Evolutionary conservation across 352 stramenopile genomes (phyloP).

Genomic region (Thalassiosira oceanica): DNA sequence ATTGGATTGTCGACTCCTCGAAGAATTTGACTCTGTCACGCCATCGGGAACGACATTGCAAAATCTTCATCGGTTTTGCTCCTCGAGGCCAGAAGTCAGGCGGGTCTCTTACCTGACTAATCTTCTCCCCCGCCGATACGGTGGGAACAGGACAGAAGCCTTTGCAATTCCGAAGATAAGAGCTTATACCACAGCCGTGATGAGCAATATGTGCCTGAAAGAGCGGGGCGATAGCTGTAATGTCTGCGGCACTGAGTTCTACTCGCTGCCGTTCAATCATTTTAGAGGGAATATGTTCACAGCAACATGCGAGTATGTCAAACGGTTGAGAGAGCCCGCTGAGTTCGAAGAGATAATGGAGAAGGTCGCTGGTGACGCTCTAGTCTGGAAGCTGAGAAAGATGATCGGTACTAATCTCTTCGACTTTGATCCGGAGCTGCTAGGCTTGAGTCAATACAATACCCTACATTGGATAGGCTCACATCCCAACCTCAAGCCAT

Average conservation of each 20-base stretch:
- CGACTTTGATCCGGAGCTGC: slow-evolving; percentile 25
- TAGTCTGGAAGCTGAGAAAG: slow-evolving; percentile 24
- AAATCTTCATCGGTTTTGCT: slow-evolving; percentile 35
- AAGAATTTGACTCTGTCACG: slow-evolving; percentile 14
- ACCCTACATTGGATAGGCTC: slow-evolving; percentile 51
- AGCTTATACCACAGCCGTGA: slow-evolving; percentile 31
- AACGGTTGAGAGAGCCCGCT: slow-evolving; percentile 35
- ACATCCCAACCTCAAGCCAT: slow-evolving; percentile 56
- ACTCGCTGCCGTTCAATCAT: slow-evolving; percentile 38
- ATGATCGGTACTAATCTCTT: slow-evolving; percentile 24
- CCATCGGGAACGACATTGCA: slow-evolving; percentile 32
- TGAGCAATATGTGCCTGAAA: slow-evolving; percentile 45
- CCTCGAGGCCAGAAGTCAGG: slow-evolving; percentile 20
- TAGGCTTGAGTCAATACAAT: slow-evolving; percentile 51
- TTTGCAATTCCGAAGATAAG: slow-evolving; percentile 33
- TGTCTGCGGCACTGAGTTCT: slow-evolving; percentile 51
- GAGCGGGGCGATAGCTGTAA: slow-evolving; percentile 38
- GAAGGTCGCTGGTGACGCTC: slow-evolving; percentile 19
- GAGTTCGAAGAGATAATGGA: slow-evolving; percentile 41
- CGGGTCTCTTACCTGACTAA: slow-evolving; percentile 45
- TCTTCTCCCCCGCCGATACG: slow-evolving; percentile 15
- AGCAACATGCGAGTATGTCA: slow-evolving; percentile 45
- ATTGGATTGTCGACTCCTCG: slow-evolving; percentile 19
- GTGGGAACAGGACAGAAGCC: slow-evolving; percentile 15
- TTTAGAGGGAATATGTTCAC: slow-evolving; percentile 48